Evolutionary conservation across 139 green algal genomes (phyloP).

Genomic region (Chlorella sp.): DNA sequence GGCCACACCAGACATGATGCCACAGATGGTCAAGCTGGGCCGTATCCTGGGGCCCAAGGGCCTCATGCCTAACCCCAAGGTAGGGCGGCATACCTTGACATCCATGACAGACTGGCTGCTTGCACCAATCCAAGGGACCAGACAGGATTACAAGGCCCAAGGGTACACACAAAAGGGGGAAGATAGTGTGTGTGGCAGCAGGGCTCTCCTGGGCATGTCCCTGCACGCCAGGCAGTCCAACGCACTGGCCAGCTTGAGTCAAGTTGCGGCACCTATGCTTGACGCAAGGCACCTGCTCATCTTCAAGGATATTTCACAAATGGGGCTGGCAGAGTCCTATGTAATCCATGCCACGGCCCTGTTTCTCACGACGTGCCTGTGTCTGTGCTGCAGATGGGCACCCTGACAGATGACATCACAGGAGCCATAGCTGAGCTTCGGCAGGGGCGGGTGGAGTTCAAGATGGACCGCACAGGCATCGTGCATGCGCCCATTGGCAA

Average conservation of each 20-base stretch:
- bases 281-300: not conserved
- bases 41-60: constrained; percentile 85
- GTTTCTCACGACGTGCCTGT: too few relatives aligned
- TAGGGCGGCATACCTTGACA: constrained; percentile 10
- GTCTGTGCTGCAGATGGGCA: constrained; percentile 54
- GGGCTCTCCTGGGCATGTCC: not conserved
- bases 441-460: constrained; percentile 72
- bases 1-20: constrained; percentile 84
- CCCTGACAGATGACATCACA: constrained; percentile 65
- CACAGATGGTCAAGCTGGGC: constrained; percentile 49
- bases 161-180: not conserved
- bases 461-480: constrained; percentile 60
- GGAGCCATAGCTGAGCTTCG: constrained; percentile 62
- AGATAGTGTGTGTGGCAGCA: not conserved
- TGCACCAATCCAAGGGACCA: too few relatives aligned
- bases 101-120: not conserved
- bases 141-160: too few relatives aligned
- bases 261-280: not conserved
- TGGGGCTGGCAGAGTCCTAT: not conserved
- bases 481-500: constrained; percentile 73
- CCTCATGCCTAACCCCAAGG: constrained; percentile 98
- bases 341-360: too few relatives aligned
- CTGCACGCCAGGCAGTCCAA: not conserved
- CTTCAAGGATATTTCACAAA: not conserved
- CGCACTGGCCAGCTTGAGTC: not conserved